Evolutionary conservation across 495 filamentous ascomycete species (phyloP).

Genomic region (Podospora didyma): DNA sequence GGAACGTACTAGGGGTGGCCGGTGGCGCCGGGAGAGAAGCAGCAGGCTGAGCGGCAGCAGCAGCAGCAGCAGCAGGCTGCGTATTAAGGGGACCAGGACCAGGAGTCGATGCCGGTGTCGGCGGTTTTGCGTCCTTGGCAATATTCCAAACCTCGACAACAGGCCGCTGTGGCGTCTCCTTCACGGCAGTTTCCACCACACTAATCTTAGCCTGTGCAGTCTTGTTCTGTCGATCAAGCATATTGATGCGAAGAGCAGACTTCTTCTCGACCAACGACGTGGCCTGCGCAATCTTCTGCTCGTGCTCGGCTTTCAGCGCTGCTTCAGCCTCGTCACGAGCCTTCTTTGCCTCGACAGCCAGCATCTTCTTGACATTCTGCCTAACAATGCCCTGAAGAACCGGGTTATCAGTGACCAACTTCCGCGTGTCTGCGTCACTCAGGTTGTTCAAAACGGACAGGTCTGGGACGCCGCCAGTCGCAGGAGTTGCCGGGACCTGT

Average conservation of each 20-base stretch:
- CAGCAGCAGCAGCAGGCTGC: conserved; percentile 23
- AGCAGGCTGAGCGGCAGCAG: conserved; percentile 17
- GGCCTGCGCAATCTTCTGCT: conserved; percentile 52
- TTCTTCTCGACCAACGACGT: conserved; percentile 59
- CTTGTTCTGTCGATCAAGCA: conserved; percentile 68
- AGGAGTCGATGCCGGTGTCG: conserved; percentile 38
- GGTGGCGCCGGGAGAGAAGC: not conserved
- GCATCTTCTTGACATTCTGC: conserved; percentile 59
- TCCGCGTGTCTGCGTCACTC: conserved; percentile 60
- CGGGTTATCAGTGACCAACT: conserved; percentile 60
- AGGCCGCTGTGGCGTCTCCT: conserved; percentile 75
- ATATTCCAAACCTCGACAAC: conserved; percentile 82
- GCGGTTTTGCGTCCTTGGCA: conserved; percentile 66
- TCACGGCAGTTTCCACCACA: conserved; percentile 72
- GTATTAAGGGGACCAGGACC: conserved; percentile 13
- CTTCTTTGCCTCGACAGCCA: conserved; percentile 57
- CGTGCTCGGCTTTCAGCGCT: conserved; percentile 37
- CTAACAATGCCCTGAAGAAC: conserved; percentile 62
- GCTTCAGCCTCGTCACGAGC: conserved; percentile 48
- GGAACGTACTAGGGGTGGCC: not conserved
- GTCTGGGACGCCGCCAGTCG: conserved; percentile 22
- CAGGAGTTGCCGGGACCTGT: conserved; percentile 28
- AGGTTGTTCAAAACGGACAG: conserved; percentile 37
- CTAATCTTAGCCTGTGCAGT: conserved; percentile 65
- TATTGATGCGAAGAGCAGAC: conserved; percentile 66